Evolutionary conservation across 169 alveolate species (phyloP).

Genomic region (Plasmodium gonderi): DNA sequence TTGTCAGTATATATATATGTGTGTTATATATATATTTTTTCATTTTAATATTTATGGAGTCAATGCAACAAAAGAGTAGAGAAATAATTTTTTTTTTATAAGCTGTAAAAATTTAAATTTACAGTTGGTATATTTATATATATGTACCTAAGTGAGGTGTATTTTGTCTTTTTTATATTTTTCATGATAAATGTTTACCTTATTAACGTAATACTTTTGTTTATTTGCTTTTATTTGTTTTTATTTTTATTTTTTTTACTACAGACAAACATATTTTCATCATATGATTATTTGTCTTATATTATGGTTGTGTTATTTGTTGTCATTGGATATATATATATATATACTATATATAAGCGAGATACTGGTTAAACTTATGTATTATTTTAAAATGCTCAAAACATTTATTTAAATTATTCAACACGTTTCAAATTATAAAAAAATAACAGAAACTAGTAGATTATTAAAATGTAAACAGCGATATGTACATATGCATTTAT

Average conservation of each 20-base stretch:
- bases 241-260: background rate
- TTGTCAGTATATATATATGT: background rate
- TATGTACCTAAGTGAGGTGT: background rate
- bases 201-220: background rate
- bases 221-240: background rate
- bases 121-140: background rate
- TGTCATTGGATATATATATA: background rate
- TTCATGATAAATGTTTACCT: background rate
- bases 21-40: background rate
- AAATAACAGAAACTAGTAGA: too few species aligned
- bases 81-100: background rate
- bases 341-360: background rate
- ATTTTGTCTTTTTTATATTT: background rate
- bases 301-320: background rate
- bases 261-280: background rate
- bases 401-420: background rate
- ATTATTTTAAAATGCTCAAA: background rate
- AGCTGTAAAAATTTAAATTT: background rate
- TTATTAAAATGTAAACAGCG: too few species aligned
- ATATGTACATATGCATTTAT: too few species aligned
- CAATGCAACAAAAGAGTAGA: background rate
- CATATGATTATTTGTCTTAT: background rate
- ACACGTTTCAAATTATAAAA: too few species aligned
- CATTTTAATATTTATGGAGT: background rate
- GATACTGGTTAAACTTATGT: background rate